Conservation (phyloP, 2,329 filamentous ascomycete species). For the Cercospora sp. region DNA sequence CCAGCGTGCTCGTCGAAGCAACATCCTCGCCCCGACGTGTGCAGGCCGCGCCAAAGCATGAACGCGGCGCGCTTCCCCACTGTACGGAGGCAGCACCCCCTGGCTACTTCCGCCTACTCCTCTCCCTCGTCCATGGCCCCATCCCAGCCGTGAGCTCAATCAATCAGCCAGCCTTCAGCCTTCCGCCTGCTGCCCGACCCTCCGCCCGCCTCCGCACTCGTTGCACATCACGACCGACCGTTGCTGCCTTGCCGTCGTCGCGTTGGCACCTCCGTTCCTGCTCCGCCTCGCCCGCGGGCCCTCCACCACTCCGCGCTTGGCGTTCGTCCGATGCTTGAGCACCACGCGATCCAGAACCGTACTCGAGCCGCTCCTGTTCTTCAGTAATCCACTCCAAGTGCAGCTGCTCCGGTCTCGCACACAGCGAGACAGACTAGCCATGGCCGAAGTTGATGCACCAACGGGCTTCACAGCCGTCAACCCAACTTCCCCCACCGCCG, state of each 20-base stretch:
- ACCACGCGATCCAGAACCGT: conserved; percentile 1
- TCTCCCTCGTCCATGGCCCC: background rate
- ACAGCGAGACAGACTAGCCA: conserved; percentile 3
- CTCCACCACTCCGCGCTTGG: conserved; percentile 2
- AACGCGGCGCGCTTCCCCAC: conserved; percentile 1
- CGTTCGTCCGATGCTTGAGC: conserved; percentile 4
- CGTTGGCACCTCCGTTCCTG: conserved; percentile 1
- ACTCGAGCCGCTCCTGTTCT: conserved; percentile 17
- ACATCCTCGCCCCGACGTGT: background rate
- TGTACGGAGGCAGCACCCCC: background rate
- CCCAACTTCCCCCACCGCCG: conserved; percentile 16
- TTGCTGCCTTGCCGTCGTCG: background rate
- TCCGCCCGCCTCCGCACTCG: background rate
- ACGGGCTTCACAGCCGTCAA: conserved; percentile 34
- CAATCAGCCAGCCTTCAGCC: background rate
- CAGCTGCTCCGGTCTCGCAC: background rate
- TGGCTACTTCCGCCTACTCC: background rate
- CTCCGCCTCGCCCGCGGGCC: conserved; percentile 3
- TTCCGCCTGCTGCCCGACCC: background rate
- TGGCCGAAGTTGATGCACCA: conserved; percentile 35
- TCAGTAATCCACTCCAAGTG: conserved; percentile 10
- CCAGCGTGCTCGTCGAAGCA: background rate
- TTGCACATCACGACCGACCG: background rate
- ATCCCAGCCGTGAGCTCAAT: background rate
- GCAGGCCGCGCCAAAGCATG: background rate